A percentile compares a stretch with the other conserved stretches of the same genome.
These are phyloP conservation scores for Tetratostichococcus sp. DNA, from an alignment of 139 green algal genomes.

Conservation along the genomic window DNA sequence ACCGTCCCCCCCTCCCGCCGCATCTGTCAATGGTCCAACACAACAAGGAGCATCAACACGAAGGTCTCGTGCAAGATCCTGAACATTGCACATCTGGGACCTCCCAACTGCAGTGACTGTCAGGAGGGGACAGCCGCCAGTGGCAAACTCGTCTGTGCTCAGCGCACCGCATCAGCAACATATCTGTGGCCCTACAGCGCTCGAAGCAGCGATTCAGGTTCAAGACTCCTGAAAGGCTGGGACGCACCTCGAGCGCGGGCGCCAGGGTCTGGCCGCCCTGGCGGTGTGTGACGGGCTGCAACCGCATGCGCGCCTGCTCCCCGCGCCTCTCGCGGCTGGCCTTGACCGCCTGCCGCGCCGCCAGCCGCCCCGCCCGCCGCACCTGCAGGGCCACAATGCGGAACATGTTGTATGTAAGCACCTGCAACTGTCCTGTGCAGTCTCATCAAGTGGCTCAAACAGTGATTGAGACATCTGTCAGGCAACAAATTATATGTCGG, in stretches of 20 bases:
- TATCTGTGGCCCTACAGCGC: not conserved
- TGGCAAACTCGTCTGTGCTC: slow-evolving; percentile 2
- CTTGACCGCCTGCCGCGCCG: slow-evolving; percentile 9
- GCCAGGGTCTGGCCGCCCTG: slow-evolving; percentile 55
- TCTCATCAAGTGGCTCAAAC: no score
- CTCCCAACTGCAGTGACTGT: no score
- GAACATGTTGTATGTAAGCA: no score
- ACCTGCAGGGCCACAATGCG: not conserved
- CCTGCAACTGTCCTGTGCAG: no score
- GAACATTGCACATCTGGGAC: no score
- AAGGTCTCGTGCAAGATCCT: no score
- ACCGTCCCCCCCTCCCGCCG: not conserved
- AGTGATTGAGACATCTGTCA: no score
- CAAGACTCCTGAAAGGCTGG: no score
- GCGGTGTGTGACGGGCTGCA: slow-evolving; percentile 71
- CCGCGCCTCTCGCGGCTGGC: slow-evolving; percentile 9
- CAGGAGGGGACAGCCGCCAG: no score
- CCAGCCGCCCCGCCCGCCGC: slow-evolving; percentile 39
- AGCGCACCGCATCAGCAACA: no score
- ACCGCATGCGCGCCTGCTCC: slow-evolving; percentile 29
- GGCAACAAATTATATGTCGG: no score
- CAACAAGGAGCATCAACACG: not conserved
- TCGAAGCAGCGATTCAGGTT: no score
- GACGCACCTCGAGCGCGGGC: slow-evolving; percentile 34
- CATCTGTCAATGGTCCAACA: not conserved